phyloP scores from a whole-genome alignment of 441 rosid genomes.

The Erodium moschatum region DNA sequence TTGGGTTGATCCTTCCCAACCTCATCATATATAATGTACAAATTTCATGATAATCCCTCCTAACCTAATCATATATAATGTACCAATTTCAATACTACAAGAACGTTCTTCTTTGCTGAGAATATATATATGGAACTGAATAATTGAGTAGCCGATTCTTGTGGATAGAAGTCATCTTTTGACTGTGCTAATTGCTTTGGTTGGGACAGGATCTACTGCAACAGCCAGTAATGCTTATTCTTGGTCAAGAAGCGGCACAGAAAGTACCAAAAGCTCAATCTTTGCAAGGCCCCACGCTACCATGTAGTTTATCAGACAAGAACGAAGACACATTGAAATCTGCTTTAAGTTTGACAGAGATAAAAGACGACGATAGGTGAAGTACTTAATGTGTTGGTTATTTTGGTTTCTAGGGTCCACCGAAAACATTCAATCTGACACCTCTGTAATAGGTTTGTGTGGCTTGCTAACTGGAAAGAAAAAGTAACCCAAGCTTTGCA shows the following conservation, averaged over 20 bases:
- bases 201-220: conserved; percentile 56
- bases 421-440: no score
- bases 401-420: no score
- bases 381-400: no score
- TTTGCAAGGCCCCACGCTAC: conserved; percentile 30
- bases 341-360: conserved; percentile 36
- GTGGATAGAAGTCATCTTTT: no score
- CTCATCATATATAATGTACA: no score
- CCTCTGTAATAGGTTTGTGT: conserved; percentile 34
- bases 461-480: conserved; percentile 53
- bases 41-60: no score
- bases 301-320: conserved; percentile 33
- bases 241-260: conserved; percentile 42
- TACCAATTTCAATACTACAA: no score
- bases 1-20: no score
- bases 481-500: conserved; percentile 32
- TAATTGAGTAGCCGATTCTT: no score
- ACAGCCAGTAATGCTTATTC: conserved; percentile 62
- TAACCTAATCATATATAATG: no score
- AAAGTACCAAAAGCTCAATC: conserved; percentile 36
- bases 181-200: conserved; percentile 9
- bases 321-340: conserved; percentile 28
- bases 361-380: conserved; percentile 24
- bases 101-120: no score
- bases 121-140: no score